These are phyloP conservation scores for Pseudopyricularia javanii DNA, from an alignment of 2,329 filamentous ascomycete species.

Conservation along the genomic window DNA sequence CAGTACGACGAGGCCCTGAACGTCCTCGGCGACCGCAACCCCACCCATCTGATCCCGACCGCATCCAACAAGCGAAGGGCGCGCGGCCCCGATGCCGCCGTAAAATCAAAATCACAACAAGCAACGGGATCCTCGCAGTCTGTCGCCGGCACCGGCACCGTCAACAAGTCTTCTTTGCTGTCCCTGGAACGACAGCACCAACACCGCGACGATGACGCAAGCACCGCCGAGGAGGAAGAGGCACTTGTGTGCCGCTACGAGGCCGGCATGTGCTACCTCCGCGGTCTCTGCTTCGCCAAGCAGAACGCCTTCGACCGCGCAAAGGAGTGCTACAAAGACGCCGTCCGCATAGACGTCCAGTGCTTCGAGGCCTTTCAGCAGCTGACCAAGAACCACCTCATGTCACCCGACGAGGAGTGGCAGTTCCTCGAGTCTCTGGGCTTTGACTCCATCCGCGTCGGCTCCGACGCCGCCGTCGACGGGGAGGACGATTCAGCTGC, in stretches of 20 bases:
- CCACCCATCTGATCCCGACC: slow-evolving; percentile 70
- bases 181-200: slow-evolving; percentile 4
- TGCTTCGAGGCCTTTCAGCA: slow-evolving; percentile 98
- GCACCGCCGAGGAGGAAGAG: slow-evolving; percentile 46
- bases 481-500: slow-evolving; percentile 40
- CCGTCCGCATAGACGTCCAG: slow-evolving; percentile 90
- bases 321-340: slow-evolving; percentile 97
- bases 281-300: slow-evolving; percentile 89
- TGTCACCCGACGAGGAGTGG: slow-evolving; percentile 83
- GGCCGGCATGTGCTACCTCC: slow-evolving; percentile 92
- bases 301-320: slow-evolving; percentile 95
- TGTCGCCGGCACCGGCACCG: slow-evolving; percentile 19
- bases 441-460: slow-evolving; percentile 69
- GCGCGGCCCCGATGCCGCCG: slow-evolving; percentile 32
- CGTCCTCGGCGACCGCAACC: slow-evolving; percentile 84
- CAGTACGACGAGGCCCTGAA: slow-evolving; percentile 80
- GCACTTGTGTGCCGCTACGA: slow-evolving; percentile 72
- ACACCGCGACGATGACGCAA: slow-evolving; percentile 9
- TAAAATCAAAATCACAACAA: background rate
- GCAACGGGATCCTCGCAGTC: background rate
- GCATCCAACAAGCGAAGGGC: slow-evolving; percentile 55
- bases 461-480: slow-evolving; percentile 46
- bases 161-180: slow-evolving; percentile 12
- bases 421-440: slow-evolving; percentile 78
- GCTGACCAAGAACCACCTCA: slow-evolving; percentile 89